Conservation (phyloP, 2,329 filamentous ascomycete genomes). For the Penicillium sp. region DNA sequence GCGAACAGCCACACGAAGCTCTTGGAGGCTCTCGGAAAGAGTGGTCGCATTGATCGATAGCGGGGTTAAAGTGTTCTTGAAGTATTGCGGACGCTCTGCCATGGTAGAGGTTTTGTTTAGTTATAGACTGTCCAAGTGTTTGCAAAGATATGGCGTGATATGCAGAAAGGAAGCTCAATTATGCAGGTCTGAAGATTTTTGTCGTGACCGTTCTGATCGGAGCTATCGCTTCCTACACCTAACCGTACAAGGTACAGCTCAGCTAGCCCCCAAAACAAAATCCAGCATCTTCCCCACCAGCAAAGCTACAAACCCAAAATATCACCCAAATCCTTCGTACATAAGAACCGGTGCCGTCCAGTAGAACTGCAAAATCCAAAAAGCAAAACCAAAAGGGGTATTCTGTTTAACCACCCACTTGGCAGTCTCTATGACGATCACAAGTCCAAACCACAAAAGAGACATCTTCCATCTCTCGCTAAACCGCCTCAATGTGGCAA, state of each 20-base stretch:
- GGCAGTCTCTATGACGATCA: no score
- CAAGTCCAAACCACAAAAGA: no score
- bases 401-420: no score
- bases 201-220: background rate
- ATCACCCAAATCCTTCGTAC: no score
- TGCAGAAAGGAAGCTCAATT: background rate
- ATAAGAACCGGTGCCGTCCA: no score
- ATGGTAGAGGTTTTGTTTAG: slow-evolving; percentile 9
- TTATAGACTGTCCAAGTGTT: background rate
- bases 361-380: no score
- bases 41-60: slow-evolving; percentile 15
- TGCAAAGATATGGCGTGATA: slow-evolving; percentile 15
- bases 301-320: background rate
- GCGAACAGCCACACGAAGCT: slow-evolving; percentile 33
- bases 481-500: no score
- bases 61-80: slow-evolving; percentile 20
- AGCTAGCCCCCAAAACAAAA: background rate
- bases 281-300: background rate
- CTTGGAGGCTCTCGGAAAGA: slow-evolving; percentile 22
- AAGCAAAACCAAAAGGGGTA: no score
- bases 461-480: no score
- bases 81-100: slow-evolving; percentile 25
- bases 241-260: background rate
- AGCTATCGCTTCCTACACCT: background rate
- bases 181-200: background rate